These are phyloP conservation scores for Aureobasidium sp. DNA, from an alignment of 2,329 filamentous ascomycete species.

Conservation along the genomic window DNA sequence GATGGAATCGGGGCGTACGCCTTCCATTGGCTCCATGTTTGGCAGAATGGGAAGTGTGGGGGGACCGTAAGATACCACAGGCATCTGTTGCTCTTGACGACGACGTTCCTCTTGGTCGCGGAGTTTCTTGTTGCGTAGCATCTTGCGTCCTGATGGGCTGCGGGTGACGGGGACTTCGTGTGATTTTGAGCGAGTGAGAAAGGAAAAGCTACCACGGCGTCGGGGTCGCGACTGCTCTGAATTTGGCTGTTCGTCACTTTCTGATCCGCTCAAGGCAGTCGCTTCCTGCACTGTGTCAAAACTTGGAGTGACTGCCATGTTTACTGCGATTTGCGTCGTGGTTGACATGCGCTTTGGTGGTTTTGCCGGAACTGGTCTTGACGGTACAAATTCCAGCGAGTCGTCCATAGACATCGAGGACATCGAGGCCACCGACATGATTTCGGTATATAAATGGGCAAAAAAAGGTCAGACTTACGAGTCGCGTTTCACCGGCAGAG, in stretches of 20 bases:
- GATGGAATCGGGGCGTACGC: constrained; percentile 56
- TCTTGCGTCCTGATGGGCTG: constrained; percentile 14
- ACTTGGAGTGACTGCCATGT: neutral
- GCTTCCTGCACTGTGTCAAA: constrained; percentile 4
- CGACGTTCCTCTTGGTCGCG: constrained; percentile 43
- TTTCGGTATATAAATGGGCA: neutral
- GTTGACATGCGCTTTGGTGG: neutral
- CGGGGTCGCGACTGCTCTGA: neutral
- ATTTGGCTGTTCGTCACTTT: neutral
- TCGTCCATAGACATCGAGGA: constrained; percentile 5
- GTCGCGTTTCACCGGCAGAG: neutral
- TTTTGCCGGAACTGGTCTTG: neutral
- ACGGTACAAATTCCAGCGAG: neutral
- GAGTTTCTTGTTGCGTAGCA: constrained; percentile 31
- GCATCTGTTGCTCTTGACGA: constrained; percentile 45
- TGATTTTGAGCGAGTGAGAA: constrained; percentile 14
- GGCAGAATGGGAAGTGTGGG: constrained; percentile 48
- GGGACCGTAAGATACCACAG: constrained; percentile 45
- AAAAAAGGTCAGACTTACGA: neutral
- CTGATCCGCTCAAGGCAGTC: constrained; percentile 1
- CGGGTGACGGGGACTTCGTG: constrained; percentile 13
- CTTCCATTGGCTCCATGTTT: constrained; percentile 51
- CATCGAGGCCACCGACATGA: constrained; percentile 6
- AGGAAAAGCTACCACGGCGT: constrained; percentile 13
- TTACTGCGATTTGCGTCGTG: neutral